Conservation (phyloP, 2,329 filamentous ascomycete genomes). For the Sporothrix phasma region DNA sequence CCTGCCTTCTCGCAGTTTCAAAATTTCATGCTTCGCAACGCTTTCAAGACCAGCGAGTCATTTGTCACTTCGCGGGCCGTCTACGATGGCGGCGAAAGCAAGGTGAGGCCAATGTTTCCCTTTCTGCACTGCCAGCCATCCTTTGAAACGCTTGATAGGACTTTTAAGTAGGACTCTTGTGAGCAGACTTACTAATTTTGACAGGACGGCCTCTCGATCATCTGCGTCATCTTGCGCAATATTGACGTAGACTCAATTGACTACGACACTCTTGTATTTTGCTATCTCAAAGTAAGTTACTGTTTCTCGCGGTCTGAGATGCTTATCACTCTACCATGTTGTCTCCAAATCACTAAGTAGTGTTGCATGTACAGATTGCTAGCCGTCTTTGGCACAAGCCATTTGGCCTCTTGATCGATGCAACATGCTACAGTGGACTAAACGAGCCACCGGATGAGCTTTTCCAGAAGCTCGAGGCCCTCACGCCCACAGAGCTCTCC, state of each 20-base stretch:
- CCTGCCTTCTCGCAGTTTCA: slow-evolving; percentile 59
- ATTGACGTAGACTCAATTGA: slow-evolving; percentile 57
- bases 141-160: too few relatives aligned
- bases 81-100: slow-evolving; percentile 62
- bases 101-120: slow-evolving; percentile 30
- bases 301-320: neutral
- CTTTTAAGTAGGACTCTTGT: too few relatives aligned
- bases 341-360: neutral
- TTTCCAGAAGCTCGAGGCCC: slow-evolving; percentile 51
- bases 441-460: slow-evolving; percentile 56
- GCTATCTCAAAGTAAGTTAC: slow-evolving; percentile 51
- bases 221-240: slow-evolving; percentile 58
- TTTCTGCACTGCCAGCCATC: neutral
- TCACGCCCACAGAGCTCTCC: slow-evolving; percentile 52
- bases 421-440: slow-evolving; percentile 59
- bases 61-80: slow-evolving; percentile 55
- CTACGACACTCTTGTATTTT: slow-evolving; percentile 56
- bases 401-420: slow-evolving; percentile 58
- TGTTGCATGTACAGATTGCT: slow-evolving; percentile 40
- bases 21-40: slow-evolving; percentile 62
- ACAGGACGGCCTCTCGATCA: slow-evolving; percentile 56
- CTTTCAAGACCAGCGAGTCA: slow-evolving; percentile 54
- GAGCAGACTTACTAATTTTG: neutral
- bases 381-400: slow-evolving; percentile 61
- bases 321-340: neutral